Base-by-base conservation (phyloP, 371 early-diverging fungal species). In the Actinomortierella wolfii region DNA sequence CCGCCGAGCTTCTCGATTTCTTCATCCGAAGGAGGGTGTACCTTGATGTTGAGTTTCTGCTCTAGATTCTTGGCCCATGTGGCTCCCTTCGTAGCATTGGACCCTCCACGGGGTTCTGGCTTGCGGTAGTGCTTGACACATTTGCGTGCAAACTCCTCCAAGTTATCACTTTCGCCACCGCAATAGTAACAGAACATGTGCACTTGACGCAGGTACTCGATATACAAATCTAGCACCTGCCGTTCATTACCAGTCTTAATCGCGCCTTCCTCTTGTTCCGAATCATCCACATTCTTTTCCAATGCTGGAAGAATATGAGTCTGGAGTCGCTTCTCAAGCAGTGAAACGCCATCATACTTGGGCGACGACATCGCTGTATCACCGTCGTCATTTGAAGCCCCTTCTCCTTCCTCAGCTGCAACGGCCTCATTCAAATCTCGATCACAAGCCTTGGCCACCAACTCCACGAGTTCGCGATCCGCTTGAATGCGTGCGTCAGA, bases 111-210 rank as follows among this genome's bases (percentile, higher is more conserved):
- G 43, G 67, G 48, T 7, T 77, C 42, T 21, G 82, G 47, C 62
- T 83, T 82, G 29, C 94, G 89, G 73, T 91, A 92, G 42, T 84
- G 86, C 52, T 83, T 81, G 40, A 81, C 83, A 64, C 93, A 92
- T 58, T 88, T 87, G 58, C 96, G 86, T 26, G 75, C 61, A 63
- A 95, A 87, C 68, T 96, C 97, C 68, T 96, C 94, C 2, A 83
- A 61, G 40, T 88, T 89, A 55, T 92, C 91, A 45, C 90, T 86
- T 43, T 93, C 94, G 29, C 87, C 70, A 17, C 90, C 94, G 63
- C 92, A 91, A 81, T 97, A 97, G 79, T 95, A 97, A 81, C 96
- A 96, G 63, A 91, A 97, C 75, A 89, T 84, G 78, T 96, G 95
- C 7, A 96, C 95, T n/a, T 86, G 84, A 52, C 95, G 87, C 40